Base-by-base conservation (phyloP, 2,329 filamentous ascomycete genomes). In the Xylariales sp. region DNA sequence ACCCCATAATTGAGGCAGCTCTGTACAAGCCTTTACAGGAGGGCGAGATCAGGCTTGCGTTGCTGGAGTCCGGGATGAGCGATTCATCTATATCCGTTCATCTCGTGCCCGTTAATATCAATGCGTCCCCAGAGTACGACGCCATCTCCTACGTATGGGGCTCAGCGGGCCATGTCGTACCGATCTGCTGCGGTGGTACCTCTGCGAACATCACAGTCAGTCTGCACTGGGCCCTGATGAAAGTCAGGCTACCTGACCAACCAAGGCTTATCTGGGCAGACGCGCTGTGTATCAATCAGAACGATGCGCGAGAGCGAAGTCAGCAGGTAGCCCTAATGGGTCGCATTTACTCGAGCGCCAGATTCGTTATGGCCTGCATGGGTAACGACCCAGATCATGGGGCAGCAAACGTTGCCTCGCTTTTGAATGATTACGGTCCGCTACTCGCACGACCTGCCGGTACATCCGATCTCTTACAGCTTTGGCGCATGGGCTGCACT, bases 281-380 rank as follows among this genome's bases (percentile, higher is more conserved):
- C 33, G 58, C 61, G 15, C 51, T 61, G 9, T 55, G 59, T 43
- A 60, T 62, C 49, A 51, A 62, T 43, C 57, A 62, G 40, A 6
- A 20, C 4, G 42, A 57, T 10, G 11, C 38, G 0, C 27, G 29
- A 0, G 59, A 62, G 31, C 59, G 57, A 29, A 46, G 46, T 9
- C 21, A 35, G 3, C 59, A 61, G 42, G 58, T 62, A 1, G 28
- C 24, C 14, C 43, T 57, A 36, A 60, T 60, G 57, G 51, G 55
- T 8, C 40, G 45, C 24, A 61, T 57, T 12, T 62, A 58, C 44
- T 49, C 49, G 0, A 38, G 33, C 5, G 56, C 53, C 15, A 28
- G 33, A 2, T 48, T 38, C 29, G 46, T 54, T 1, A 34, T 62
- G 14, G 46, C 58, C 4, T 63, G 59, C 38, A 32, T 40, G 38